A percentile compares a stretch with the other conserved stretches of the same genome.
phyloP scores from a whole-genome alignment of 1,139 yeast species.

The Sugiyamaella novakii region DNA sequence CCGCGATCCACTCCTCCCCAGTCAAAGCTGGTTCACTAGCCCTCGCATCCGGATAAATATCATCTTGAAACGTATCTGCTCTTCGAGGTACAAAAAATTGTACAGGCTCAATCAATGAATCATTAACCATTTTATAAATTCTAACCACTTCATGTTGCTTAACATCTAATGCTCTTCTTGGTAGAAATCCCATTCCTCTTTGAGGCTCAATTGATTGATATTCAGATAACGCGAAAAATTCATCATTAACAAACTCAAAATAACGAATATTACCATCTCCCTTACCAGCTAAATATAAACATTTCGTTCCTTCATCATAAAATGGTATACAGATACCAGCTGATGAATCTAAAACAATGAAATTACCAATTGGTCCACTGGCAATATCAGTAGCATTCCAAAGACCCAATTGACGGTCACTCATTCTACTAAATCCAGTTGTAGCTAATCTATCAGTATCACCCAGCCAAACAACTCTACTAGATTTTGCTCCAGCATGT shows the following conservation, averaged over 20 bases:
- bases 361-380: conserved; percentile 86
- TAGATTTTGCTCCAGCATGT: conserved; percentile 89
- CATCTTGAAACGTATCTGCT: conserved; percentile 88
- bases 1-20: conserved; percentile 77
- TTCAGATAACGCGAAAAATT: conserved; percentile 78
- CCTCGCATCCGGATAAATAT: conserved; percentile 90
- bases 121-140: conserved; percentile 83
- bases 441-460: conserved; percentile 81
- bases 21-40: conserved; percentile 74
- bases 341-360: conserved; percentile 79
- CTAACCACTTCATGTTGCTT: conserved; percentile 82
- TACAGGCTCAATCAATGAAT: conserved; percentile 79
- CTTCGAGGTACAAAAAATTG: conserved; percentile 92
- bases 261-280: conserved; percentile 98
- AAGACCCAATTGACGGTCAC: conserved; percentile 92
- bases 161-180: conserved; percentile 76
- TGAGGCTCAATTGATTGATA: conserved; percentile 89
- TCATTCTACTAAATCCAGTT: conserved; percentile 91
- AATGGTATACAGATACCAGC: conserved; percentile 93
- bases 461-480: conserved; percentile 89
- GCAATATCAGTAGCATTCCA: conserved; percentile 81
- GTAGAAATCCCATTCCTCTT: conserved; percentile 91
- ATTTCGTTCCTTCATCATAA: conserved; percentile 76
- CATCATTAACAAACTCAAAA: conserved; percentile 77
- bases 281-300: conserved; percentile 89